Percentiles rank a stretch among this genome's conserved stretches.
phyloP scores from a whole-genome alignment of 345 rosid species.

The Geranium brycei region DNA sequence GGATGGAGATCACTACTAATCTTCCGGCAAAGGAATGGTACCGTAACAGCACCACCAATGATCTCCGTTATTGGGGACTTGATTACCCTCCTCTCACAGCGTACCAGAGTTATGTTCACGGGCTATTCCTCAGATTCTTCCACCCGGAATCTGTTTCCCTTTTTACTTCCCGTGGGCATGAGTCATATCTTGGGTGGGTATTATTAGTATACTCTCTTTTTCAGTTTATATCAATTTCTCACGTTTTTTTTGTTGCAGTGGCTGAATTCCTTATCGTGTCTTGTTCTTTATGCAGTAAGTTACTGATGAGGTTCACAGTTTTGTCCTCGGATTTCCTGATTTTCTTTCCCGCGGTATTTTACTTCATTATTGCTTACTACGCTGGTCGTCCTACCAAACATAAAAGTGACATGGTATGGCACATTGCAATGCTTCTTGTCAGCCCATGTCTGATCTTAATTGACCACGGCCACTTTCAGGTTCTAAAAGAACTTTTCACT shows the following conservation, averaged over 20 bases:
- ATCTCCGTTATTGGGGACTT: constrained; percentile 87
- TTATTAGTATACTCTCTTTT: constrained; percentile 19
- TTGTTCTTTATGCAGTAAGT: constrained; percentile 41
- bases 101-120: constrained; percentile 83
- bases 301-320: constrained; percentile 91
- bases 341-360: constrained; percentile 72
- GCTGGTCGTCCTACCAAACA: constrained; percentile 5
- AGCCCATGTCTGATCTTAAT: constrained; percentile 77
- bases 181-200: constrained; percentile 75
- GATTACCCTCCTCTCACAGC: constrained; percentile 98
- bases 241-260: no score
- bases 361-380: constrained; percentile 43
- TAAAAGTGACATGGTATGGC: constrained; percentile 54
- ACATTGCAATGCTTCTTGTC: constrained; percentile 49
- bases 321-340: constrained; percentile 62
- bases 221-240: background rate
- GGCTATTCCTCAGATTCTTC: constrained; percentile 44
- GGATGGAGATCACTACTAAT: constrained; percentile 97
- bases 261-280: background rate
- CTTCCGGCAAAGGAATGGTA: constrained; percentile 62
- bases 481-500: constrained; percentile 13
- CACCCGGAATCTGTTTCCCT: constrained; percentile 61
- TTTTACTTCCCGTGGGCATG: constrained; percentile 59
- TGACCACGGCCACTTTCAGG: constrained; percentile 99
- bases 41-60: constrained; percentile 47